These are phyloP conservation scores for Pulveroboletus sp. DNA, from an alignment of 768 basidiomycete genomes.

Conservation along the genomic window DNA sequence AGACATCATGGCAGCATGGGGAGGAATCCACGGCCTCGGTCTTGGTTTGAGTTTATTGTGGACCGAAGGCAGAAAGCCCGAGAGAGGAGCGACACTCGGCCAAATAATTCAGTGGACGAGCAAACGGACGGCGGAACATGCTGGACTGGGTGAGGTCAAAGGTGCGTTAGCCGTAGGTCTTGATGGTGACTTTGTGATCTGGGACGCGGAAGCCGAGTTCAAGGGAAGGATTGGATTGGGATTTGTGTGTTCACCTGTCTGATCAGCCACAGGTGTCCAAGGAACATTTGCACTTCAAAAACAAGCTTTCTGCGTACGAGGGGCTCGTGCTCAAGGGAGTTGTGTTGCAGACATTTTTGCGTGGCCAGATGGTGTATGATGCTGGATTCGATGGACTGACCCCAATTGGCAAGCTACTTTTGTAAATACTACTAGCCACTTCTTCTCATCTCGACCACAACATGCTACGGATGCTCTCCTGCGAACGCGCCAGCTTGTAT, in stretches of 20 bases:
- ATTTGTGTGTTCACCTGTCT: conserved; percentile 1
- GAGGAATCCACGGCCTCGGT: conserved; percentile 89
- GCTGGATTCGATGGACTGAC: conserved; percentile 33
- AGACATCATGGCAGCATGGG: conserved; percentile 90
- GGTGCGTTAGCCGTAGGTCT: conserved; percentile 70
- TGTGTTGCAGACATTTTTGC: conserved; percentile 78
- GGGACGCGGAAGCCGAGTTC: conserved; percentile 59
- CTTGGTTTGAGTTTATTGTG: conserved; percentile 86
- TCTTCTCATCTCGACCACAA: background rate
- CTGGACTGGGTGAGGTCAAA: conserved; percentile 66
- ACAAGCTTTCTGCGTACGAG: conserved; percentile 89
- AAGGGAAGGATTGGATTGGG: conserved; percentile 29
- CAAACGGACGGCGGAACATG: conserved; percentile 73
- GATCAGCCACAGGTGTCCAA: conserved; percentile 58
- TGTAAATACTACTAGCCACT: too few relatives aligned
- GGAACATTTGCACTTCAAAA: conserved; percentile 81
- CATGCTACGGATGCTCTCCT: conserved; percentile 7
- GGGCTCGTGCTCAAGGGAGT: conserved; percentile 67
- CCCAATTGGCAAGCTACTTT: conserved; percentile 41
- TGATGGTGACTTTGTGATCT: conserved; percentile 87
- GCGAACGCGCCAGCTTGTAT: conserved; percentile 9
- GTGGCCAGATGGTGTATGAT: conserved; percentile 70
- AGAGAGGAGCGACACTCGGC: conserved; percentile 49
- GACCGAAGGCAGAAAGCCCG: conserved; percentile 70
- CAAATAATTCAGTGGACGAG: conserved; percentile 77